Evolutionary conservation across 1,139 yeast species (phyloP), one percentile per base, ranked within the genome.

Genomic region (Sugiyamaella xylanicola): DNA sequence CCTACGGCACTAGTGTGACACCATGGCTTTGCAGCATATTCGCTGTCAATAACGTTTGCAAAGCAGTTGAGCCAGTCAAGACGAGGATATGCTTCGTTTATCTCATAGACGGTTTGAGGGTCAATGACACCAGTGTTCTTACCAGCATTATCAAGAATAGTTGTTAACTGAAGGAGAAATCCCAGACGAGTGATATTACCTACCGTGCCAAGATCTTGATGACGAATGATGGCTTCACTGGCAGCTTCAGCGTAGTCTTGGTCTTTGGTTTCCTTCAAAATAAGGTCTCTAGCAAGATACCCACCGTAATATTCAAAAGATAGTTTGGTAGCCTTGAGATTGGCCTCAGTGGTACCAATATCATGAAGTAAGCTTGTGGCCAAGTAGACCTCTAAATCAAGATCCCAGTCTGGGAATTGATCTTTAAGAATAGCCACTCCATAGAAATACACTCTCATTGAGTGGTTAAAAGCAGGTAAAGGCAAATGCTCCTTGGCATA

Each of bases 221-320:
- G 63, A n/a, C 53, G 64, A 35, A 60, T 56, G 35, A 62, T 60
- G 3, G 65, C 61, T 41, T 62, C 65, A 41, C 54, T 41, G 15
- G 62, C 63, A n/a, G 64, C 61, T 21, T 61, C 65, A 11, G 63
- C 64, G 37, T 55, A 56, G 35, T 60, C 65, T 13, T 53, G 53
- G 36, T 62, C 55, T 9, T 51, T 36, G n/a, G 60, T 49, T n/a
- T 42, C 48, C 15, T 54, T 48, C 11, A 56, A 48, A 15, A 62
- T 41, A 39, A 58, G 46, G n/a, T 61, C 59, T 8, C 62, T 55
- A 3, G 65, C 62, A 25, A 61, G 45, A 13, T 53, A 36, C 4
- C 63, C 65, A 11, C 64, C 65, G 37, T 59, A 61, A 36, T 59
- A 62, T 52, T 62, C 65, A 54, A 61, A 61, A 40, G 64, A 60